phyloP scores from a whole-genome alignment of 2,329 filamentous ascomycete genomes.

The Colletotrichum nymphaeae region DNA sequence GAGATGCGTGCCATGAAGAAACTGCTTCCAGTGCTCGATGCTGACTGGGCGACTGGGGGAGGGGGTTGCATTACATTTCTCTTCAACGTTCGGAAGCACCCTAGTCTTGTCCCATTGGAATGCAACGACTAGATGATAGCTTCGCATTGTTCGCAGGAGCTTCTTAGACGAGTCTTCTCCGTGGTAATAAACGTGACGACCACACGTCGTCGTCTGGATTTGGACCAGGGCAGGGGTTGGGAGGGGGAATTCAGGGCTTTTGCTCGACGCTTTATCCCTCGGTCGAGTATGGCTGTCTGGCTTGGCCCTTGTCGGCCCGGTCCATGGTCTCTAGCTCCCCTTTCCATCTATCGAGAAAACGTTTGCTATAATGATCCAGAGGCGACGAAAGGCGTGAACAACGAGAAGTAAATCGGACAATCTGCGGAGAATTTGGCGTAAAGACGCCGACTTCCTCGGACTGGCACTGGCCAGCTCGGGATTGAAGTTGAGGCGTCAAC shows the following conservation, averaged over 20 bases:
- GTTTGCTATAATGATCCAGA: background rate
- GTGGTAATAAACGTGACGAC: background rate
- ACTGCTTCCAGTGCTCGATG: background rate
- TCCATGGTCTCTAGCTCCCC: conserved; percentile 13
- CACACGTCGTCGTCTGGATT: conserved; percentile 25
- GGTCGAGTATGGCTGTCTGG: conserved; percentile 6
- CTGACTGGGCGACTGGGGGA: background rate
- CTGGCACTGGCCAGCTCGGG: background rate
- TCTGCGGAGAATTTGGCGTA: background rate
- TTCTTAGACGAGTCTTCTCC: background rate
- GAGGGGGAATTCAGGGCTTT: conserved; percentile 25
- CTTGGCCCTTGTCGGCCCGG: conserved; percentile 22
- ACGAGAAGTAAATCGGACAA: background rate
- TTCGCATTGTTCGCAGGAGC: background rate
- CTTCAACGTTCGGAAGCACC: background rate
- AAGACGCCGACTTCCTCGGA: background rate
- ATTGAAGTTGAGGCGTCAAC: background rate
- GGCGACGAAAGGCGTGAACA: background rate
- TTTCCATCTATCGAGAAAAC: background rate
- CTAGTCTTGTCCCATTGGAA: background rate
- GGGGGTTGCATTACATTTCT: background rate
- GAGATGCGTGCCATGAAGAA: conserved; percentile 17
- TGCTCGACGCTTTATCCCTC: conserved; percentile 33
- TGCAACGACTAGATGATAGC: background rate
- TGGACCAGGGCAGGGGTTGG: conserved; percentile 17